Evolutionary conservation across 345 rosid species (phyloP).

Genomic region (Jatropha curcas): DNA sequence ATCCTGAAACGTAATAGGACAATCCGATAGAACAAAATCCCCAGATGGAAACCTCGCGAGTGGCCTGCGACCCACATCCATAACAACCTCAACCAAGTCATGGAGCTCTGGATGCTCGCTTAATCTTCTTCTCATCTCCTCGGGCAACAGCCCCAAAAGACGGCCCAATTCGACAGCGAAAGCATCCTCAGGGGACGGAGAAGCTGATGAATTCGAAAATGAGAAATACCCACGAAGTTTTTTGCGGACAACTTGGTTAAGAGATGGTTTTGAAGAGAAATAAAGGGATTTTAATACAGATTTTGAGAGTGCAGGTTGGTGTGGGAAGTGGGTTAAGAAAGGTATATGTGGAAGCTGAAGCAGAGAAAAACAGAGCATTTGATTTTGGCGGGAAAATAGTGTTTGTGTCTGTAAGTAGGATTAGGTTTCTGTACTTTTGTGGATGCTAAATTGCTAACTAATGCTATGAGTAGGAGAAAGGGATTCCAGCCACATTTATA

Average conservation of each 20-base stretch:
- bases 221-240: constrained; percentile 23
- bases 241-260: background rate
- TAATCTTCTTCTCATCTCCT: constrained; percentile 53
- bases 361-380: constrained; percentile 36
- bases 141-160: constrained; percentile 66
- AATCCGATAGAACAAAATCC: constrained; percentile 70
- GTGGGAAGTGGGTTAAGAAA: constrained; percentile 16
- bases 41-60: constrained; percentile 89
- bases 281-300: constrained; percentile 12
- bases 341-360: constrained; percentile 21
- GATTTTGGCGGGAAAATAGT: constrained; percentile 26
- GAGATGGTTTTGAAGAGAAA: constrained; percentile 19
- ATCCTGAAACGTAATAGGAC: constrained; percentile 53
- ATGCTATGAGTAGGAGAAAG: background rate
- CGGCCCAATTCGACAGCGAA: constrained; percentile 64
- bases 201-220: constrained; percentile 22
- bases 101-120: constrained; percentile 59
- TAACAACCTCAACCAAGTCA: constrained; percentile 73
- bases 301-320: background rate
- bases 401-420: background rate
- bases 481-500: background rate
- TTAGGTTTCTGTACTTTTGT: background rate
- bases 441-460: too few species aligned
- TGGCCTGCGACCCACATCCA: constrained; percentile 89
- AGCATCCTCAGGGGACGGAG: constrained; percentile 38